These are phyloP conservation scores for Hymenochaete sp. DNA, from an alignment of 1,284 basidiomycete genomes.

Conservation along the genomic window DNA sequence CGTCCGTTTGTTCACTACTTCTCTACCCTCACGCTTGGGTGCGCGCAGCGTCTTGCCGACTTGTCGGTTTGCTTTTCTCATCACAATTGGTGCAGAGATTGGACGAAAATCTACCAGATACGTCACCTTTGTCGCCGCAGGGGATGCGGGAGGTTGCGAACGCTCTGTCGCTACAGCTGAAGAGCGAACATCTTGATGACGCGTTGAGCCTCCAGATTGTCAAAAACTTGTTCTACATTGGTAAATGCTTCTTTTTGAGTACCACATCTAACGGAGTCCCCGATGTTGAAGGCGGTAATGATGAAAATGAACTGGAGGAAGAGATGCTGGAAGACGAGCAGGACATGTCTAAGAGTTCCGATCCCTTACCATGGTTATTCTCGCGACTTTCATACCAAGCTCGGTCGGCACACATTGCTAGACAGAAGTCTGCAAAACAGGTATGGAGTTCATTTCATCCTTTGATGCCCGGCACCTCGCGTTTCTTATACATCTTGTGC, in stretches of 20 bases:
- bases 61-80: slow-evolving; percentile 68
- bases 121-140: slow-evolving; percentile 40
- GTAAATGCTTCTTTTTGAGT: slow-evolving; percentile 68
- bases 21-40: slow-evolving; percentile 95
- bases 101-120: slow-evolving; percentile 26
- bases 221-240: slow-evolving; percentile 90
- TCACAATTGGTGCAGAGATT: slow-evolving; percentile 31
- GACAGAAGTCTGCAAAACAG: slow-evolving; percentile 44
- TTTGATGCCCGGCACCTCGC: not conserved
- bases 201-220: slow-evolving; percentile 78
- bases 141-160: slow-evolving; percentile 67
- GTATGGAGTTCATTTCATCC: slow-evolving; percentile 31
- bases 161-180: slow-evolving; percentile 75
- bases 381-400: slow-evolving; percentile 88
- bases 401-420: slow-evolving; percentile 60
- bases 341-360: slow-evolving; percentile 29
- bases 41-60: slow-evolving; percentile 70
- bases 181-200: slow-evolving; percentile 75
- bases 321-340: slow-evolving; percentile 29
- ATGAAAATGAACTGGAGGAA: slow-evolving; percentile 28
- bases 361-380: slow-evolving; percentile 87
- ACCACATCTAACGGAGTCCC: slow-evolving; percentile 28
- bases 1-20: slow-evolving; percentile 55
- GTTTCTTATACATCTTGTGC: not conserved
- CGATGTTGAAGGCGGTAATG: slow-evolving; percentile 26